These are phyloP conservation scores for Cubamyces lactineus DNA, from an alignment of 768 basidiomycete species.

Conservation along the genomic window DNA sequence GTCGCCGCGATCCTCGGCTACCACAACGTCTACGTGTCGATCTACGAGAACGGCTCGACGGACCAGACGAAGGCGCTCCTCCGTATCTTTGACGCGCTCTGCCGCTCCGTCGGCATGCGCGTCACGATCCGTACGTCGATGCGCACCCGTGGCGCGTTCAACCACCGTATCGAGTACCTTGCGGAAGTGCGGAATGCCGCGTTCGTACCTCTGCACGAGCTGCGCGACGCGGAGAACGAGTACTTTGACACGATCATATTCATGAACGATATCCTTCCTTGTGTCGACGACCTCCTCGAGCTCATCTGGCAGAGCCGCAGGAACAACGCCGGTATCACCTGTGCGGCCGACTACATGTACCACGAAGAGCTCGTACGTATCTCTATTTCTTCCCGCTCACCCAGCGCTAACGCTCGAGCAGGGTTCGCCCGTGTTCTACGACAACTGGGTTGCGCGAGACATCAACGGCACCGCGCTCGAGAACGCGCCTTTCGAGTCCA, in stretches of 20 bases:
- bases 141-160: slow-evolving; percentile 93
- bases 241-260: slow-evolving; percentile 96
- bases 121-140: slow-evolving; percentile 92
- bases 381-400: not conserved
- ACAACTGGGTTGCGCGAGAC: slow-evolving; percentile 98
- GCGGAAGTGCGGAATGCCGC: slow-evolving; percentile 99
- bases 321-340: slow-evolving; percentile 98
- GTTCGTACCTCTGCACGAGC: slow-evolving; percentile 92
- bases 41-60: slow-evolving; percentile 98
- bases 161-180: slow-evolving; percentile 99
- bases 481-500: slow-evolving; percentile 93
- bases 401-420: slow-evolving; percentile 26
- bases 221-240: slow-evolving; percentile 89
- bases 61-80: slow-evolving; percentile 98
- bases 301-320: slow-evolving; percentile 92
- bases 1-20: slow-evolving; percentile 91
- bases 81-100: slow-evolving; percentile 92
- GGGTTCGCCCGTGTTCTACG: slow-evolving; percentile 93
- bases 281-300: slow-evolving; percentile 96
- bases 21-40: slow-evolving; percentile 97
- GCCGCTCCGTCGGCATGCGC: slow-evolving; percentile 86
- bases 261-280: slow-evolving; percentile 99
- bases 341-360: slow-evolving; percentile 99
- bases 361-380: slow-evolving; percentile 83
- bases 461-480: slow-evolving; percentile 98